phyloP scores from a whole-genome alignment of 2,329 filamentous ascomycete genomes.

The Paracamarosporium sp. region DNA sequence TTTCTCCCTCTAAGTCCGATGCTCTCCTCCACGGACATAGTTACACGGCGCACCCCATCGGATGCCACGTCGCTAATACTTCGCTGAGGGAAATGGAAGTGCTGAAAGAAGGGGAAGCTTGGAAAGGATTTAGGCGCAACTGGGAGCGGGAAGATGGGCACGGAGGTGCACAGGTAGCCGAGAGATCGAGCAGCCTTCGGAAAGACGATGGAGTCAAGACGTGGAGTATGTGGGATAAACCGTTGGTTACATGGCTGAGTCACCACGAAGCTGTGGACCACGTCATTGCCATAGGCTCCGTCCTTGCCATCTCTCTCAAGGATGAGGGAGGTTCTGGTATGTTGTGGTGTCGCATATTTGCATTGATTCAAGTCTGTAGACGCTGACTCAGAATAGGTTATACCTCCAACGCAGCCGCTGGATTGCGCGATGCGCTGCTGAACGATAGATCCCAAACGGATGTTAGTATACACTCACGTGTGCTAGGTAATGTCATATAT shows the following conservation, averaged over 20 bases:
- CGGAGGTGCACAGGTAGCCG: not conserved
- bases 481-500: constrained; percentile 67
- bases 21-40: constrained; percentile 84
- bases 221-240: constrained; percentile 76
- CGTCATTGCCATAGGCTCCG: constrained; percentile 76
- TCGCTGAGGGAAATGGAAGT: constrained; percentile 64
- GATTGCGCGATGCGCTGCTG: constrained; percentile 59
- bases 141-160: constrained; percentile 4
- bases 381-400: constrained; percentile 52
- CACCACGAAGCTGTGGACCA: constrained; percentile 63
- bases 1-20: constrained; percentile 75
- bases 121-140: constrained; percentile 11
- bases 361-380: not conserved
- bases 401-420: constrained; percentile 61
- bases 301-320: constrained; percentile 69
- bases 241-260: constrained; percentile 67
- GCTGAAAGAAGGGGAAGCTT: constrained; percentile 9
- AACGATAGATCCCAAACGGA: constrained; percentile 40
- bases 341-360: constrained; percentile 14
- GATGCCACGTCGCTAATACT: constrained; percentile 78
- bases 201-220: constrained; percentile 19
- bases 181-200: not conserved
- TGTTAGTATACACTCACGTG: constrained; percentile 63
- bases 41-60: constrained; percentile 84
- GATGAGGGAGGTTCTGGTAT: constrained; percentile 56